A percentile compares a stretch with the other conserved stretches of the same genome.
These are phyloP conservation scores for Penicillium brasilianum DNA, from an alignment of 2,329 filamentous ascomycete species.

Conservation along the genomic window DNA sequence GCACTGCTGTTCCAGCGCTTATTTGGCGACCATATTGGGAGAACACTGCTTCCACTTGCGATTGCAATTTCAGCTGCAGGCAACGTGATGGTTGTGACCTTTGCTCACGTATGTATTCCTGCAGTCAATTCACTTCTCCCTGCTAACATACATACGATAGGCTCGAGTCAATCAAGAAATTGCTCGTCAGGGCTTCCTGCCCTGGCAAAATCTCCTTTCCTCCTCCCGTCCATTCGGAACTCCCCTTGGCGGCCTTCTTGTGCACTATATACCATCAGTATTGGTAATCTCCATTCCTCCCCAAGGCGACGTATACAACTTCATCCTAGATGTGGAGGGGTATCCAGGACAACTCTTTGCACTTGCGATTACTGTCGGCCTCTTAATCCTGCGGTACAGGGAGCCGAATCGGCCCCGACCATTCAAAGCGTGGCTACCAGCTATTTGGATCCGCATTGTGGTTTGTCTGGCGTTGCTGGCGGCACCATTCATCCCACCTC, in stretches of 20 bases:
- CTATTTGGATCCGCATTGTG: conserved; percentile 60
- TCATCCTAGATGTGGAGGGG: conserved; percentile 74
- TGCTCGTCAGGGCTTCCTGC: conserved; percentile 72
- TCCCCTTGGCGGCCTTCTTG: conserved; percentile 69
- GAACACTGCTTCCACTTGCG: conserved; percentile 63
- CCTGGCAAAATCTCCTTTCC: conserved; percentile 64
- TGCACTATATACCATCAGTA: conserved; percentile 71
- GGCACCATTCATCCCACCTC: conserved; percentile 67
- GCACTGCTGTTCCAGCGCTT: conserved; percentile 69
- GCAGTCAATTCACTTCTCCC: not conserved
- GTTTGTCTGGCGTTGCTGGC: conserved; percentile 62
- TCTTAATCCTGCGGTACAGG: conserved; percentile 65
- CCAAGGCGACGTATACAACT: conserved; percentile 69
- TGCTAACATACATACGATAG: conserved; percentile 45
- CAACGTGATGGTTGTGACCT: conserved; percentile 75
- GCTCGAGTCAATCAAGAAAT: conserved; percentile 74
- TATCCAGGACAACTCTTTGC: conserved; percentile 68
- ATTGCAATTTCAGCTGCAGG: conserved; percentile 71
- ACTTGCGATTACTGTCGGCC: conserved; percentile 61
- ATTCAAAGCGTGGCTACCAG: conserved; percentile 68
- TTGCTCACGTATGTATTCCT: conserved; percentile 62
- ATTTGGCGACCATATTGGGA: conserved; percentile 65
- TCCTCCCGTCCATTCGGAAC: conserved; percentile 70
- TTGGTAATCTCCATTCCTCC: conserved; percentile 70
- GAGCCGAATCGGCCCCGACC: conserved; percentile 66